A percentile compares a stretch with the other conserved stretches of the same genome.
Evolutionary conservation across 805 yeast species (phyloP).

Genomic region (Ogataea corticis): DNA sequence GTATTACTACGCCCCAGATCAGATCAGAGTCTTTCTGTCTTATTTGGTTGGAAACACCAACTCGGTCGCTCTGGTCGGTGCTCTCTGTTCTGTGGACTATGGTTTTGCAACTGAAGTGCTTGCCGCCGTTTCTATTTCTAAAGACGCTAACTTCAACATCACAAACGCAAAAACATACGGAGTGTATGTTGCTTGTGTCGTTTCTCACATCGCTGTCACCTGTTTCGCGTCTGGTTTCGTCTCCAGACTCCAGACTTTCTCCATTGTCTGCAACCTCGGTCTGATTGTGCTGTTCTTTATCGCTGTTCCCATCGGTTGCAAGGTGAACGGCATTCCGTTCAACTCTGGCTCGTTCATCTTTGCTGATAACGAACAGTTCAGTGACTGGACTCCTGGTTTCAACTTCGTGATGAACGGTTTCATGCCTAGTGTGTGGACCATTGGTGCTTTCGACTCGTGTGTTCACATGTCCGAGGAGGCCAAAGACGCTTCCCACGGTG

Average conservation of each 20-base stretch:
- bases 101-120: slow-evolving; percentile 46
- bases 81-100: slow-evolving; percentile 43
- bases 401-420: slow-evolving; percentile 40
- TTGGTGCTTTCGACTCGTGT: slow-evolving; percentile 52
- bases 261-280: slow-evolving; percentile 39
- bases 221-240: slow-evolving; percentile 41
- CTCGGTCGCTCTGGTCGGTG: slow-evolving; percentile 44
- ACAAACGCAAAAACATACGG: slow-evolving; percentile 43
- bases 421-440: slow-evolving; percentile 54
- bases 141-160: slow-evolving; percentile 41
- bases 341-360: slow-evolving; percentile 39
- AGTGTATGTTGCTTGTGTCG: slow-evolving; percentile 43
- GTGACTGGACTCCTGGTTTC: slow-evolving; percentile 42
- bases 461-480: slow-evolving; percentile 54
- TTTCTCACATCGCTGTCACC: slow-evolving; percentile 40
- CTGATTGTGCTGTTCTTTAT: slow-evolving; percentile 42
- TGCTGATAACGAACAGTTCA: slow-evolving; percentile 34
- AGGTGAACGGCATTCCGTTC: slow-evolving; percentile 26
- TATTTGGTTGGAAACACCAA: slow-evolving; percentile 46
- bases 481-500: slow-evolving; percentile 41
- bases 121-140: slow-evolving; percentile 42
- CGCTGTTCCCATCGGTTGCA: slow-evolving; percentile 47
- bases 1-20: slow-evolving; percentile 44
- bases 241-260: slow-evolving; percentile 42
- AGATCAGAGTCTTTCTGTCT: slow-evolving; percentile 38